A percentile compares a stretch with the other conserved stretches of the same genome.
Evolutionary conservation across 148 eudicot species (phyloP).

Genomic region (Diospyros kaki): DNA sequence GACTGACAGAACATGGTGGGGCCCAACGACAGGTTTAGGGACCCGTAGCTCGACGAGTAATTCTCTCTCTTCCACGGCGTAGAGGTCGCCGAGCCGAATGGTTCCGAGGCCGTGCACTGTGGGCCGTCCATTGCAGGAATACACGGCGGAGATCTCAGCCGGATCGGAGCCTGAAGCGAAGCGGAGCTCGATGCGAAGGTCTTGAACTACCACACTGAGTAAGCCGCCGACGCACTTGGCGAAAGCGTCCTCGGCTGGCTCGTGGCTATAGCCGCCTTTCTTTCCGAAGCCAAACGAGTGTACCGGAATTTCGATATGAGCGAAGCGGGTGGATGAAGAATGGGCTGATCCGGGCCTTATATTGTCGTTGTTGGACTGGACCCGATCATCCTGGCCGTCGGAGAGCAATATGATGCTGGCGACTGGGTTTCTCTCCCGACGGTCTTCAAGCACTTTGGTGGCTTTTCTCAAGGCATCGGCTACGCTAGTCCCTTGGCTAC

Average conservation of each 20-base stretch:
- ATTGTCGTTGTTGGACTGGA: not conserved
- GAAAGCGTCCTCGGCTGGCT: constrained; percentile 56
- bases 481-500: constrained; percentile 49
- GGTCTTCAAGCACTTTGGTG: constrained; percentile 62
- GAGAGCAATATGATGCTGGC: constrained; percentile 74
- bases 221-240: constrained; percentile 68
- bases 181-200: constrained; percentile 50
- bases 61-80: constrained; percentile 89
- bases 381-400: constrained; percentile 61
- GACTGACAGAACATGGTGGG: constrained; percentile 79
- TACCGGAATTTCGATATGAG: constrained; percentile 77
- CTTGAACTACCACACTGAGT: constrained; percentile 84
- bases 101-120: constrained; percentile 33
- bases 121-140: constrained; percentile 56
- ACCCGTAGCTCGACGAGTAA: constrained; percentile 61
- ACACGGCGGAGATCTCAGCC: constrained; percentile 69
- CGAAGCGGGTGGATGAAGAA: constrained; percentile 50
- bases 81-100: constrained; percentile 60
- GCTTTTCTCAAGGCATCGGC: constrained; percentile 60
- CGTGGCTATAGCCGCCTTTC: constrained; percentile 17
- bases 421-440: constrained; percentile 77
- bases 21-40: constrained; percentile 46
- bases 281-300: constrained; percentile 39
- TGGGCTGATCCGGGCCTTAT: constrained; percentile 27
- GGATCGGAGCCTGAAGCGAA: constrained; percentile 66